These are phyloP conservation scores for Fusarium buharicum DNA, from an alignment of 2,329 filamentous ascomycete species.

Conservation along the genomic window DNA sequence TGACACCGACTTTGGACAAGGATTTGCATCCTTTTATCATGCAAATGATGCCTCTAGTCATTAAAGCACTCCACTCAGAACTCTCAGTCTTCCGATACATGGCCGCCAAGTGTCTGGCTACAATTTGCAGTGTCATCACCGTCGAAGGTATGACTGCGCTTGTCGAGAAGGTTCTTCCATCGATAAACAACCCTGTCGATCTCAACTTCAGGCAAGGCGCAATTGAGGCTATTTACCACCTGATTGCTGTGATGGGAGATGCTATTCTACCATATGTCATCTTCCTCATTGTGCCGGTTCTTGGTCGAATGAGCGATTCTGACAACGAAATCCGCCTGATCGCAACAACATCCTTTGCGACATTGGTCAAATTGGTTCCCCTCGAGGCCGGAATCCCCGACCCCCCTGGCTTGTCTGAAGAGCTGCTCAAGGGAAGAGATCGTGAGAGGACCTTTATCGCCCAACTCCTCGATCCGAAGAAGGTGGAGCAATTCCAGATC, in stretches of 20 bases:
- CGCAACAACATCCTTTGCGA: constrained; percentile 96
- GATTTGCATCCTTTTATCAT: constrained; percentile 83
- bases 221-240: constrained; percentile 93
- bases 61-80: constrained; percentile 86
- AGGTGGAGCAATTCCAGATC: constrained; percentile 92
- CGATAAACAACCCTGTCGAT: constrained; percentile 90
- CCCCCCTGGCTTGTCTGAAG: constrained; percentile 88
- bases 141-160: constrained; percentile 96
- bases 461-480: constrained; percentile 95
- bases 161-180: constrained; percentile 90
- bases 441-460: constrained; percentile 96
- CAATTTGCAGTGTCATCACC: constrained; percentile 95
- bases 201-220: constrained; percentile 90
- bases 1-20: constrained; percentile 87
- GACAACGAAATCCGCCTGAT: constrained; percentile 95
- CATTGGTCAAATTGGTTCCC: constrained; percentile 94
- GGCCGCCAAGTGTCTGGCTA: constrained; percentile 96
- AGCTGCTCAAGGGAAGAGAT: constrained; percentile 89
- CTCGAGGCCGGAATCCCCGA: constrained; percentile 97
- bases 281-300: constrained; percentile 95
- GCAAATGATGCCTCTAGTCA: constrained; percentile 83
- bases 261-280: constrained; percentile 96
- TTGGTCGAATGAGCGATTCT: constrained; percentile 98
- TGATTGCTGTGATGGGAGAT: constrained; percentile 98
- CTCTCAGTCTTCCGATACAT: constrained; percentile 95